Conservation (phyloP, 164 flowering plant genomes). For the Hamamelis virginiana region DNA sequence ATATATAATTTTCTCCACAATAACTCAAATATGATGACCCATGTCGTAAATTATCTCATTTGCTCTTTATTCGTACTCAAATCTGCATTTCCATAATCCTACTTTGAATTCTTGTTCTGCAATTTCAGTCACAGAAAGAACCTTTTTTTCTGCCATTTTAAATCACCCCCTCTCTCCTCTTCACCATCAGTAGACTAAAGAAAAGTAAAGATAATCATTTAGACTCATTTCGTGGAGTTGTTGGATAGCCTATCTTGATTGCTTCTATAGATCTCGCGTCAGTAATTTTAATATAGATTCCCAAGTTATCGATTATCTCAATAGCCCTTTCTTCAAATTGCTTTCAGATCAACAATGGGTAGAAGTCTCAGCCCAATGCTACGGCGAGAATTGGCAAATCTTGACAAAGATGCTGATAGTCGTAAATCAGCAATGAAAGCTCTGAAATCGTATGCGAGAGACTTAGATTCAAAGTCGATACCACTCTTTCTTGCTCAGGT, state of each 20-base stretch:
- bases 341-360: slow-evolving; percentile 49
- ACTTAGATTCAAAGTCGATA: slow-evolving; percentile 75
- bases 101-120: not conserved
- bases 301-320: not conserved
- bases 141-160: too few species aligned
- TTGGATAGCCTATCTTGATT: not conserved
- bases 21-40: not conserved
- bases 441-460: slow-evolving; percentile 77
- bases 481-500: slow-evolving; percentile 83
- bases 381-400: slow-evolving; percentile 70
- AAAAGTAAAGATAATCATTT: too few species aligned
- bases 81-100: not conserved
- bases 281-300: not conserved
- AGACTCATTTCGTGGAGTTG: too few species aligned
- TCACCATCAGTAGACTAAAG: too few species aligned
- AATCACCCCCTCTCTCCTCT: too few species aligned
- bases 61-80: not conserved
- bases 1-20: not conserved
- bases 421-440: slow-evolving; percentile 92
- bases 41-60: not conserved
- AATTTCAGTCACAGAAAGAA: not conserved
- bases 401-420: slow-evolving; percentile 88
- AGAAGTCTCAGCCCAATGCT: slow-evolving; percentile 74
- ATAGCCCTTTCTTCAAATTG: not conserved
- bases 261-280: not conserved